phyloP scores from a whole-genome alignment of 257 asterid genomes.

The Agastache rugosa region DNA sequence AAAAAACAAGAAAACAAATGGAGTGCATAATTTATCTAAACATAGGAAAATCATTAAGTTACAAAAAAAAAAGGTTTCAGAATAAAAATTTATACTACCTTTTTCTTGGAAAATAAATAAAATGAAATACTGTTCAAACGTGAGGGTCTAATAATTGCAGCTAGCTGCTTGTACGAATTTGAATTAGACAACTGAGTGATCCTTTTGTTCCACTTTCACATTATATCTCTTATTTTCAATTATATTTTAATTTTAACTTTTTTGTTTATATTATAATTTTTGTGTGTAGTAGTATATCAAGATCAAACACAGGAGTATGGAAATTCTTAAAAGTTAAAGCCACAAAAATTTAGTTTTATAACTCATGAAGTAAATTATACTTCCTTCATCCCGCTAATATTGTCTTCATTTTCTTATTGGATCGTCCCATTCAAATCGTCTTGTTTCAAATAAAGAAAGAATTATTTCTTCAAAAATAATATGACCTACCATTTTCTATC shows the following conservation, averaged over 20 bases:
- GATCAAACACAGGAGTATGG: background rate
- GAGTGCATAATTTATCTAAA: too few relatives aligned
- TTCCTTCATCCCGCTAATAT: too few relatives aligned
- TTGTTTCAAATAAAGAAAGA: too few relatives aligned
- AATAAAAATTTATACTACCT: background rate
- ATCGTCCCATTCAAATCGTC: too few relatives aligned
- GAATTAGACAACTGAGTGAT: conserved; percentile 6
- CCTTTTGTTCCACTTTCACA: conserved; percentile 3
- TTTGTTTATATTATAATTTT: conserved; percentile 12
- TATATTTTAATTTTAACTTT: background rate
- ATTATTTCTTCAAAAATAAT: too few relatives aligned
- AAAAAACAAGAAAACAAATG: too few relatives aligned
- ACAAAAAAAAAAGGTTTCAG: too few relatives aligned
- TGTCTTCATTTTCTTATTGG: too few relatives aligned
- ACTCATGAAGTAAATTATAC: background rate
- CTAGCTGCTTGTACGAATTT: conserved; percentile 22
- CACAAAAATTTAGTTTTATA: too few relatives aligned
- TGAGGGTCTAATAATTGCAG: conserved; percentile 14
- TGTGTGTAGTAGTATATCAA: background rate
- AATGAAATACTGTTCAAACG: background rate
- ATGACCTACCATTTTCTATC: too few relatives aligned
- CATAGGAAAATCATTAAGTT: background rate
- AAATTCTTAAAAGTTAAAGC: background rate
- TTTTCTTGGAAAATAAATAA: background rate
- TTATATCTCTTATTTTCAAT: background rate